Conservation (phyloP, 169 alveolate genomes). For the Plasmodium inui region DNA sequence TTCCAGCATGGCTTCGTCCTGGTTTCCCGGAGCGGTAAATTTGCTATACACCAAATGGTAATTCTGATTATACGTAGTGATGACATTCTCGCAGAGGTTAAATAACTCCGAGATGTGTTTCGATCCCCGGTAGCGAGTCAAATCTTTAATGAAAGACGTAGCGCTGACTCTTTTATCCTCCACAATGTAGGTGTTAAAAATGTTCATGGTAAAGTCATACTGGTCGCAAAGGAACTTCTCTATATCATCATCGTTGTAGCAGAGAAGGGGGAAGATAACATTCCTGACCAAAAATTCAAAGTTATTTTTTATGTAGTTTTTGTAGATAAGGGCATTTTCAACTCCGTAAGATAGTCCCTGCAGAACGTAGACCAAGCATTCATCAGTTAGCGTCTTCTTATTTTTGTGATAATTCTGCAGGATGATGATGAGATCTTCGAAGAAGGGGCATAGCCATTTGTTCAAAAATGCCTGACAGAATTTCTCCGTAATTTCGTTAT, state of each 20-base stretch:
- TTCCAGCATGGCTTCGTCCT: background rate
- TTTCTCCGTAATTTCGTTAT: conserved; percentile 43
- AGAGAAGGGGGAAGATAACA: conserved; percentile 53
- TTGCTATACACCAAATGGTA: conserved; percentile 18
- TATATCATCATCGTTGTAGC: conserved; percentile 59
- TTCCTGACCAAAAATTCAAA: conserved; percentile 27
- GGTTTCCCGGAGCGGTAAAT: background rate
- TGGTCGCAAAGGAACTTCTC: conserved; percentile 50
- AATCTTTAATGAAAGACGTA: conserved; percentile 42
- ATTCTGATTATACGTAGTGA: conserved; percentile 57
- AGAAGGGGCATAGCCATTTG: conserved; percentile 70
- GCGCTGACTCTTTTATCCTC: conserved; percentile 66
- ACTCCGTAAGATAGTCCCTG: conserved; percentile 72
- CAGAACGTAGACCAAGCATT: conserved; percentile 34
- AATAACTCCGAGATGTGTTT: conserved; percentile 61
- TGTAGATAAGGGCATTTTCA: conserved; percentile 61
- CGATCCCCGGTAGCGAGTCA: conserved; percentile 55
- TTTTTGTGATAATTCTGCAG: conserved; percentile 48
- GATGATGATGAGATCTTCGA: conserved; percentile 59
- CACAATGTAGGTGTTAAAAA: conserved; percentile 42
- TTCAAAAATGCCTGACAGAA: conserved; percentile 43
- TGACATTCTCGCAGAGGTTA: conserved; percentile 33
- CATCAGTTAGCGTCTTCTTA: conserved; percentile 62
- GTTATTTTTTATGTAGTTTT: conserved; percentile 62
- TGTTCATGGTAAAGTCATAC: conserved; percentile 63